Evolutionary conservation across 2,329 filamentous ascomycete species (phyloP).

Genomic region (Aspergillus sp.): DNA sequence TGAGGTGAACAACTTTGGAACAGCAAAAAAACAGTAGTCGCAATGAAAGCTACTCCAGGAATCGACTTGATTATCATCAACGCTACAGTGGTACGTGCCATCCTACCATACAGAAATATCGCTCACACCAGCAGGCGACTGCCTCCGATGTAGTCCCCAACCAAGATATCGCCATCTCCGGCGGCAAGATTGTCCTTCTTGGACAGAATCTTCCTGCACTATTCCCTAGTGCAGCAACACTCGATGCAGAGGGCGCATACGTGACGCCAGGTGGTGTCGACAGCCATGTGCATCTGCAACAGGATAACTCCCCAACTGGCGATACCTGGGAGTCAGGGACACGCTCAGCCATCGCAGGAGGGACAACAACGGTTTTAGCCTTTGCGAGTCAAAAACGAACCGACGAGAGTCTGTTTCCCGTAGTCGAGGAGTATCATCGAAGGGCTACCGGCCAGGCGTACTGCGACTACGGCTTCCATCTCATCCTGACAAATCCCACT

Average conservation of each 20-base stretch:
- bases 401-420: slow-evolving; percentile 48
- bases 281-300: slow-evolving; percentile 52
- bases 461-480: slow-evolving; percentile 58
- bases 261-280: slow-evolving; percentile 49
- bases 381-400: slow-evolving; percentile 58
- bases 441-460: slow-evolving; percentile 51
- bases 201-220: slow-evolving; percentile 39
- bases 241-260: slow-evolving; percentile 22
- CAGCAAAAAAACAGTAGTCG: too few species aligned
- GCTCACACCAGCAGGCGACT: slow-evolving; percentile 43
- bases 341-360: slow-evolving; percentile 53
- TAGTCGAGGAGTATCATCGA: slow-evolving; percentile 51
- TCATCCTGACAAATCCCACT: slow-evolving; percentile 42
- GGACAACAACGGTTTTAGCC: slow-evolving; percentile 56
- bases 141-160: slow-evolving; percentile 49
- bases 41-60: not conserved
- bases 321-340: slow-evolving; percentile 54
- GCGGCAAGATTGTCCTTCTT: slow-evolving; percentile 51
- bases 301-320: slow-evolving; percentile 42
- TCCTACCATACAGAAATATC: not conserved
- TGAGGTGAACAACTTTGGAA: too few species aligned
- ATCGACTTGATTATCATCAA: slow-evolving; percentile 47
- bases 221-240: slow-evolving; percentile 13
- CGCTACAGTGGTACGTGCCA: slow-evolving; percentile 40
- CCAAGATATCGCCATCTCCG: slow-evolving; percentile 51